Base-by-base conservation (phyloP, 371 early-diverging fungal species). In the Mucor piriformis region DNA sequence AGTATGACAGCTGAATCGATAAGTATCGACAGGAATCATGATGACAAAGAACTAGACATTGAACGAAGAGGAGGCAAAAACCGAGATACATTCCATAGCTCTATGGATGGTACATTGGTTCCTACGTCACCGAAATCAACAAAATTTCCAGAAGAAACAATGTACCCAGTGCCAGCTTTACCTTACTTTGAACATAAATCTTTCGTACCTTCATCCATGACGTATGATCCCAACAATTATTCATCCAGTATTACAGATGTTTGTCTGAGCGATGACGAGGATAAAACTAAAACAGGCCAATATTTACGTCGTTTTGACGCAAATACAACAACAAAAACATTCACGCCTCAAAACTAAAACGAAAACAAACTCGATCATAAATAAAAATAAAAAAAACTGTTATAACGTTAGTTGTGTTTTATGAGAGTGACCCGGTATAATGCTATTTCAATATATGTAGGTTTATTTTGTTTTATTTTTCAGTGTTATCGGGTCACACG, bases 91-190 rank as follows among this genome's bases (percentile, higher is more conserved):
- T 32, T 33, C 6, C 34, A 57, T 27, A 29, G 35, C 24, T 57
- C 57, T n/a, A 25, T 37, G n/a, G 48, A 48, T 11, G 38, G 57
- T 13, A 57, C 57, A 8, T 35, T 57, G 25, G 56, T 55, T 3
- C 40, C 40, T 11, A 6, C 47, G 0, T 46, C 57, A 25, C 34
- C 48, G 15, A 53, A 27, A 18, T 27, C 40, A 29, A 10, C 13
- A 8, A 40, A 25, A n/a, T 16, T 29, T 24, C 10, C 29, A 18
- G 37, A 37, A 2, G 54, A 13, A 20, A 21, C 24, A 29, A 16
- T 25, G 16, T 18, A 42, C 18, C 18, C 40, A 3, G 12, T 53
- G 37, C 54, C 54, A 0, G 10, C 6, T 10, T 25, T 42, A 29
- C 43, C 54, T n/a, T 27, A 38, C 2, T 38, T 38, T 24, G 52